Evolutionary conservation across 2,329 filamentous ascomycete genomes (phyloP).

Genomic region (Catunica adiposa): DNA sequence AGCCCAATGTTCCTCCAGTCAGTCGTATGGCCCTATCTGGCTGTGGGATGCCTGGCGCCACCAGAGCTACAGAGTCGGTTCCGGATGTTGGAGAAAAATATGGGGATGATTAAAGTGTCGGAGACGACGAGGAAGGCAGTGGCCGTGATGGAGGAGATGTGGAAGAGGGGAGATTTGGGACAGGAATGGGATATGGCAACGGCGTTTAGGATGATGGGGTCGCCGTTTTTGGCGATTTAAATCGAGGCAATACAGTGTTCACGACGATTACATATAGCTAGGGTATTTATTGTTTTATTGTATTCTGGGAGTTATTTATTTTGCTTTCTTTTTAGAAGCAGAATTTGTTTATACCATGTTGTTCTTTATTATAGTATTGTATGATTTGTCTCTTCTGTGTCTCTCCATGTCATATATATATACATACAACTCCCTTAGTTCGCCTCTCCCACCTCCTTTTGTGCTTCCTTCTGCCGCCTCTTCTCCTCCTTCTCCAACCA

Average conservation of each 20-base stretch:
- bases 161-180: constrained; percentile 19
- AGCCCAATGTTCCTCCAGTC: constrained; percentile 22
- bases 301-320: not conserved
- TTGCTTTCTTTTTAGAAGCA: not conserved
- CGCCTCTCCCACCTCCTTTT: constrained; percentile 15
- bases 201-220: constrained; percentile 7
- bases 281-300: not conserved
- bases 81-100: constrained; percentile 24
- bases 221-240: constrained; percentile 12
- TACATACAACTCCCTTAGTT: constrained; percentile 26
- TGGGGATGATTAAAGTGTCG: constrained; percentile 29
- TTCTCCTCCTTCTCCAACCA: constrained; percentile 18
- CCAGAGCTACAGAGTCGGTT: constrained; percentile 27
- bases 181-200: constrained; percentile 6
- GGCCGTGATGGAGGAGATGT: constrained; percentile 31
- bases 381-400: too few species aligned
- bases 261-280: not conserved
- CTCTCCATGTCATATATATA: too few species aligned
- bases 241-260: not conserved
- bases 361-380: too few species aligned
- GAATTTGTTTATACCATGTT: too few species aligned
- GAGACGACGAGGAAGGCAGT: constrained; percentile 29
- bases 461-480: constrained; percentile 16
- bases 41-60: constrained; percentile 26
- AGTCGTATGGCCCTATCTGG: constrained; percentile 27